Evolutionary conservation across 805 yeast genomes (phyloP), one percentile per base, ranked within the genome.

Genomic region (Saturnispora quitensis): DNA sequence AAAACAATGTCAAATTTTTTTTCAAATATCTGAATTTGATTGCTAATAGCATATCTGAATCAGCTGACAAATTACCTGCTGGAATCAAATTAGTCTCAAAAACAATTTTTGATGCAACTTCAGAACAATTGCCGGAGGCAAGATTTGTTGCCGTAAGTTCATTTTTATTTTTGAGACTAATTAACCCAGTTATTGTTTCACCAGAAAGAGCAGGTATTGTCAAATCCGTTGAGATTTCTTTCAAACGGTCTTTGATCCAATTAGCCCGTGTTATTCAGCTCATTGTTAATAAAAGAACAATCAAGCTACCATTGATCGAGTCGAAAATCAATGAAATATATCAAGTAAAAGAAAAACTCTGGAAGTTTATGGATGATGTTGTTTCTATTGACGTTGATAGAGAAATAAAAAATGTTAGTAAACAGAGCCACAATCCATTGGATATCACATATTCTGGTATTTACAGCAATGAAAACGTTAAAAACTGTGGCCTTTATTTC

Each of bases 181-280:
- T 85, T 54, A 86, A 95, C 63, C 97, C 98, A 12, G 95, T 96
- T 0, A 82, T 90, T 58, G 90, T 90, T 13, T 81, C 89, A 34
- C 97, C 97, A 0, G 95, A 87, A 52, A 73, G 83, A 6, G 74
- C 59, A 35, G 60, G 60, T 24, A 62, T 68, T 45, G 52, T 59
- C 2, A 27, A 55, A 9, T 36, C 48, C 1, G 35, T 46, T 10
- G 53, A 60, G 4, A 50, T 55, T n/a, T 55, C 52, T 8, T 58
- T 64, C 45, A 68, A 89, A 55, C 75, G 96, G 56, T 78, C 88
- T 0, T 74, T 87, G 48, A 80, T 90, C 50, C 81, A 86, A 51
- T 65, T 90, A 34, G 96, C 96, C 2, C 87, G 89, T 60, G 82
- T 86, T 18, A 69, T 91, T 20, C 98, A 91, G 67, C 80, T 84